A percentile compares a stretch with the other conserved stretches of the same genome.
Evolutionary conservation across 2,329 filamentous ascomycete genomes (phyloP).

Genomic region (Cordyceps javanica): DNA sequence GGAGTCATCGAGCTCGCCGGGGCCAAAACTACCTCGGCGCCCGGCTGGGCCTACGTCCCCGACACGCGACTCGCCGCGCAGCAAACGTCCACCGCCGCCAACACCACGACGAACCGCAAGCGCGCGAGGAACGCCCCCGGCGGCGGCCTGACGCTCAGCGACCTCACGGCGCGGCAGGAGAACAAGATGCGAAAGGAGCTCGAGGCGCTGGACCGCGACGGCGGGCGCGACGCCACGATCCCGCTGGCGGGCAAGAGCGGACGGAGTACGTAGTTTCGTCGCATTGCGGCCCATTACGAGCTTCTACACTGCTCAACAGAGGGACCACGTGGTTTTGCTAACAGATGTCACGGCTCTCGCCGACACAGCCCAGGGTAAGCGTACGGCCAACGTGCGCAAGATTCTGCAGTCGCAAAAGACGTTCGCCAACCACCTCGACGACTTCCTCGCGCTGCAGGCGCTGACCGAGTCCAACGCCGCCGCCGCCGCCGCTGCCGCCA

Average conservation of each 20-base stretch:
- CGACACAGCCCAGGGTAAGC: conserved; percentile 42
- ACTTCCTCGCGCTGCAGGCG: conserved; percentile 62
- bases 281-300: too few species aligned
- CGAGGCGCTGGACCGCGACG: conserved; percentile 76
- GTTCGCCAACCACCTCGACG: conserved; percentile 75
- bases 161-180: conserved; percentile 75
- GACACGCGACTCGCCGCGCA: conserved; percentile 54
- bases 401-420: conserved; percentile 78
- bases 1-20: conserved; percentile 79
- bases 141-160: conserved; percentile 45
- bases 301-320: too few species aligned
- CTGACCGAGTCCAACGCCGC: conserved; percentile 33
- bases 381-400: conserved; percentile 65
- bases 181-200: conserved; percentile 76
- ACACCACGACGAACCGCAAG: conserved; percentile 54
- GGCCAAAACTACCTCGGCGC: conserved; percentile 61
- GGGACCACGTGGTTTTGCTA: too few species aligned
- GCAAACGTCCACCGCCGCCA: conserved; percentile 39
- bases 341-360: background rate
- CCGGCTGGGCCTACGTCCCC: conserved; percentile 89
- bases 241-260: conserved; percentile 54
- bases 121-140: conserved; percentile 56
- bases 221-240: conserved; percentile 65
- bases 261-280: conserved; percentile 35
- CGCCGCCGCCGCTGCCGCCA: conserved; percentile 22